Evolutionary conservation across 768 basidiomycete species (phyloP), one percentile per base, ranked within the genome.

Genomic region (Psilocybe tampanensis): DNA sequence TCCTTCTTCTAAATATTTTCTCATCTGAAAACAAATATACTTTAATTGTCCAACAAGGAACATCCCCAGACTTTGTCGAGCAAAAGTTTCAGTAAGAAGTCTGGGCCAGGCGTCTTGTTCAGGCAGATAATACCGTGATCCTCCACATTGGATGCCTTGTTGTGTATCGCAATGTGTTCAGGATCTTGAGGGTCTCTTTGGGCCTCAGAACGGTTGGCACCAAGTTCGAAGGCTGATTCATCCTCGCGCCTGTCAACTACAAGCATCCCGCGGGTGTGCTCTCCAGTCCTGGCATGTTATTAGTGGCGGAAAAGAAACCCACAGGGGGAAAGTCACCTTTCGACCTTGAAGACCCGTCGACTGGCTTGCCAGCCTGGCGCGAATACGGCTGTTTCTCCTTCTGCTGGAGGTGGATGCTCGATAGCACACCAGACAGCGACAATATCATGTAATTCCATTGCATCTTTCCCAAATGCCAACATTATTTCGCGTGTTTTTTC

Each of bases 371-470:
- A 96, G 17, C 86, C 86, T 2, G 64, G 39, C 55, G 74, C 68
- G 68, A 77, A 53, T 26, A 58, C 44, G 62, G 70, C 52, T 13
- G 56, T 57, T 49, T 54, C 64, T 43, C 53, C 54, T 33, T 70
- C 75, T 18, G 64, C 59, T 42, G 73, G 70, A 7, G 84, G 86
- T 17, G 89, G 87, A 56, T 89, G 86, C 55, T 80, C 79, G 15
- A 92, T 84, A 1, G 92, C 90, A 69, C 88, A 94, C 92, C 93
- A 96, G 15, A 96, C 81, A 2, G 92, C 90, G 11, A 87, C 86
- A 44, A 94, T 89, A 64, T 98, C 95, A 65, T 98, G 95, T 54
- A 95, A 79, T 72, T 95, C 91, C 84, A 97, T 82, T 4, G 82
- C 88, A 67, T 95, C 94, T 59, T 88, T 86, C 8, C 93, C 93